phyloP scores from a whole-genome alignment of 179 eudicot species.

The Corrigiola litoralis region DNA sequence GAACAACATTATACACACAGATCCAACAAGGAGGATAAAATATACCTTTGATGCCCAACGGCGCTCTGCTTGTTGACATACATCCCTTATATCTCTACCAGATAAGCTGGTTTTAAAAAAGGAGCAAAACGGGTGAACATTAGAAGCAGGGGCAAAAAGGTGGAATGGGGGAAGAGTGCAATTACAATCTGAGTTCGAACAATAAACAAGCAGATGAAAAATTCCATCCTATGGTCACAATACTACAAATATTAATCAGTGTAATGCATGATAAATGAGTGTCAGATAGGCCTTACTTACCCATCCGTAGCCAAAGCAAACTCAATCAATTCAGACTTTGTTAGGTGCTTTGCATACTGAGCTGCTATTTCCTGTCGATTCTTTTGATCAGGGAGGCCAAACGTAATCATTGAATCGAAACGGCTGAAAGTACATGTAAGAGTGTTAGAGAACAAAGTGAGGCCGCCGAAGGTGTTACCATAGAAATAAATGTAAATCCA shows the following conservation, averaged over 20 bases:
- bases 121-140: background rate
- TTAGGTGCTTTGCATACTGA: slow-evolving; percentile 92
- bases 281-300: slow-evolving; percentile 32
- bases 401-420: slow-evolving; percentile 80
- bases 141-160: no score
- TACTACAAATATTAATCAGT: background rate
- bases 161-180: no score
- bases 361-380: slow-evolving; percentile 86
- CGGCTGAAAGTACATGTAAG: slow-evolving; percentile 45
- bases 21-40: background rate
- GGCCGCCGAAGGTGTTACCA: no score
- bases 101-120: slow-evolving; percentile 54
- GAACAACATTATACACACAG: background rate
- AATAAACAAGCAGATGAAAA: no score
- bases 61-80: slow-evolving; percentile 95
- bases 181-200: no score
- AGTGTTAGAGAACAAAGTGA: background rate
- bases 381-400: slow-evolving; percentile 75
- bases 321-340: slow-evolving; percentile 57
- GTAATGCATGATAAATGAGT: background rate
- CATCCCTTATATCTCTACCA: slow-evolving; percentile 89
- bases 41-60: slow-evolving; percentile 97
- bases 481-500: no score
- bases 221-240: background rate
- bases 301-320: slow-evolving; percentile 68